A percentile compares a stretch with the other conserved stretches of the same genome.
Conservation (phyloP, 805 yeast genomes). For the Cyberlindnera galapagoensis region DNA sequence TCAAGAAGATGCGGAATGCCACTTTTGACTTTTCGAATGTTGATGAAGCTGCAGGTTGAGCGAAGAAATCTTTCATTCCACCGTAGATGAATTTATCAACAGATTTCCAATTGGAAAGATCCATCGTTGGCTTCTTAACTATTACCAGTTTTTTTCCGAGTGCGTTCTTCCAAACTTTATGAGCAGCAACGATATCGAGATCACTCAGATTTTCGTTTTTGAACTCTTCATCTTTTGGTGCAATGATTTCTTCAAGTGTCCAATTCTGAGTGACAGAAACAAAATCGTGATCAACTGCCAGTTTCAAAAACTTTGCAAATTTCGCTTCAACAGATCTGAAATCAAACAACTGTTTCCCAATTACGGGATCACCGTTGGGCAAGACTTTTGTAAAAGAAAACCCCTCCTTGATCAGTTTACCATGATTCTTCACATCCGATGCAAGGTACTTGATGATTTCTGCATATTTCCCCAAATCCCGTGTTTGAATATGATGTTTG, state of each 20-base stretch:
- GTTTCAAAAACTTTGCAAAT: conserved; percentile 8
- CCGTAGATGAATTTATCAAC: conserved; percentile 9
- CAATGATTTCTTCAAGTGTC: conserved; percentile 27
- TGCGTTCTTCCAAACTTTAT: conserved; percentile 4
- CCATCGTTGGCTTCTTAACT: neutral
- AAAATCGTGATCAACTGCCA: conserved; percentile 8
- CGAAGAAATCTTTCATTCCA: conserved; percentile 13
- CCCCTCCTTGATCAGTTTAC: conserved; percentile 8
- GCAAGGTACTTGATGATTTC: conserved; percentile 3
- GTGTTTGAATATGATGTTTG: conserved; percentile 5
- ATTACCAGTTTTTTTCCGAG: neutral
- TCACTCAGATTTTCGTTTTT: conserved; percentile 27
- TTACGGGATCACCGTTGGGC: conserved; percentile 1
- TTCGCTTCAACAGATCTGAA: conserved; percentile 12
- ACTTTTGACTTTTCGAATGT: conserved; percentile 11
- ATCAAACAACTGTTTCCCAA: neutral
- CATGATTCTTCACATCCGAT: conserved; percentile 4
- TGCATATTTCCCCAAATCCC: conserved; percentile 1
- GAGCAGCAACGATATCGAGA: conserved; percentile 25
- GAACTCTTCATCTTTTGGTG: conserved; percentile 32
- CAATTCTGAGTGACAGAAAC: conserved; percentile 7
- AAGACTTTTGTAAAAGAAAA: conserved; percentile 6
- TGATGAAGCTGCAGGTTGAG: conserved; percentile 2
- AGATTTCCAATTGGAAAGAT: conserved; percentile 3
- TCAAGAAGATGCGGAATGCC: conserved; percentile 13